A percentile compares a stretch with the other conserved stretches of the same genome.
Evolutionary conservation across 345 rosid species (phyloP).

Genomic region (Draba incana): DNA sequence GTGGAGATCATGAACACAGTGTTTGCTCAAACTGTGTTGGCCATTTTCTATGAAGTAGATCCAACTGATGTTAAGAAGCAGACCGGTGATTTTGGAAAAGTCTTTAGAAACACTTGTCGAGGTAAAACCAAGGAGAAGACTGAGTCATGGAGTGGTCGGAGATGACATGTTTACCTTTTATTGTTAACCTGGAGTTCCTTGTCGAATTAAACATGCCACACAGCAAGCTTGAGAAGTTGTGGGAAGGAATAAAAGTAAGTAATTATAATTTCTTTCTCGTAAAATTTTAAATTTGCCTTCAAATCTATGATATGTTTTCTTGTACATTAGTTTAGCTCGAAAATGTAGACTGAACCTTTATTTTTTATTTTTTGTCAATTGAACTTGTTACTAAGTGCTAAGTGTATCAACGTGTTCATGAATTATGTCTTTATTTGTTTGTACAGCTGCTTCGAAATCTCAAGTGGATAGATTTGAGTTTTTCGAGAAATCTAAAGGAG

Average conservation of each 20-base stretch:
- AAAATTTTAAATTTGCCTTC: too few species aligned
- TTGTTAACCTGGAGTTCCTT: not conserved
- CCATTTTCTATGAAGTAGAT: too few species aligned
- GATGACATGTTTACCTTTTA: slow-evolving; percentile 3
- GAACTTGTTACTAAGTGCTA: too few species aligned
- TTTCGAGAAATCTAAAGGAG: not conserved
- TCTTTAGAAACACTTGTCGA: not conserved
- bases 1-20: too few species aligned
- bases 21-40: too few species aligned
- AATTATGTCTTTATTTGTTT: not conserved
- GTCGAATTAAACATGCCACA: not conserved
- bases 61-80: not conserved
- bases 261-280: too few species aligned
- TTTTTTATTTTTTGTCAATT: too few species aligned
- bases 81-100: not conserved
- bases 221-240: slow-evolving; percentile 30
- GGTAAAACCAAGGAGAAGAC: not conserved
- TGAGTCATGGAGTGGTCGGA: not conserved
- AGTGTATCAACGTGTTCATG: not conserved
- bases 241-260: slow-evolving; percentile 26
- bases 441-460: not conserved
- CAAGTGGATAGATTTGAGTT: not conserved
- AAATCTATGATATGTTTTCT: too few species aligned
- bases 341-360: too few species aligned
- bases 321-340: too few species aligned